Percentiles rank a stretch among this genome's conserved stretches.
Conservation (phyloP, 495 filamentous ascomycete genomes). For the Penicillium goetzii region DNA sequence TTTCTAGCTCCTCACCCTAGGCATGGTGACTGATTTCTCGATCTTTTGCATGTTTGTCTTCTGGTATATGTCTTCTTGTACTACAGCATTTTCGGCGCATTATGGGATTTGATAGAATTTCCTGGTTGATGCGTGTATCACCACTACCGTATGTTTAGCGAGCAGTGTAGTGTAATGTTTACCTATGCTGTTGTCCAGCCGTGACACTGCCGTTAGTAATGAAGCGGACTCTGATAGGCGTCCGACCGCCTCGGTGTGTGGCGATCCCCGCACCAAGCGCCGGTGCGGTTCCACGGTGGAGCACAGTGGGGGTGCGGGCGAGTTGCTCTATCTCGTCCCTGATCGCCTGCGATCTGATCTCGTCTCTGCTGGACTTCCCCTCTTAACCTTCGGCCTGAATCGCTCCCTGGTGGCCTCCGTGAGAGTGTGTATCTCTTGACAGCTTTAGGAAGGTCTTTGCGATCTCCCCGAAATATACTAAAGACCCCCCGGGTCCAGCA, state of each 20-base stretch:
- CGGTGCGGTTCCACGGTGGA: constrained; percentile 20
- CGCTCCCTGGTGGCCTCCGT: constrained; percentile 1
- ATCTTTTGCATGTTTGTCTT: constrained; percentile 22
- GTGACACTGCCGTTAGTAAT: constrained; percentile 18
- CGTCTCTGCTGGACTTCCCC: constrained; percentile 21
- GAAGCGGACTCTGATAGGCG: constrained; percentile 3
- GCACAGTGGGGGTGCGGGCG: constrained; percentile 16
- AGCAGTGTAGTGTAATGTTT: too few species aligned
- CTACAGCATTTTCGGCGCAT: constrained; percentile 22
- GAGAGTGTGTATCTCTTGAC: constrained; percentile 1
- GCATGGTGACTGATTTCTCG: constrained; percentile 9
- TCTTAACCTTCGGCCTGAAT: constrained; percentile 12
- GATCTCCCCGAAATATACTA: constrained; percentile 18
- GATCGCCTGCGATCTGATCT: constrained; percentile 7
- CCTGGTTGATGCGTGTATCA: constrained; percentile 1
- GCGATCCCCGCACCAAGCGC: constrained; percentile 48
- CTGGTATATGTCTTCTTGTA: constrained; percentile 22
- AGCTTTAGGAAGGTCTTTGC: constrained; percentile 32
- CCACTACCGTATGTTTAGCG: not conserved
- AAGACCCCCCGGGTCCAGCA: not conserved
- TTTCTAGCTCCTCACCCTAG: constrained; percentile 36
- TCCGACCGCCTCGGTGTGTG: constrained; percentile 41
- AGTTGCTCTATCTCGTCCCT: constrained; percentile 10
- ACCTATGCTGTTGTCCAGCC: too few species aligned
- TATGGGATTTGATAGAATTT: constrained; percentile 17